A percentile compares a stretch with the other conserved stretches of the same genome.
phyloP scores from a whole-genome alignment of 176 grass and related monocot species.

The Oryza glumipatula region DNA sequence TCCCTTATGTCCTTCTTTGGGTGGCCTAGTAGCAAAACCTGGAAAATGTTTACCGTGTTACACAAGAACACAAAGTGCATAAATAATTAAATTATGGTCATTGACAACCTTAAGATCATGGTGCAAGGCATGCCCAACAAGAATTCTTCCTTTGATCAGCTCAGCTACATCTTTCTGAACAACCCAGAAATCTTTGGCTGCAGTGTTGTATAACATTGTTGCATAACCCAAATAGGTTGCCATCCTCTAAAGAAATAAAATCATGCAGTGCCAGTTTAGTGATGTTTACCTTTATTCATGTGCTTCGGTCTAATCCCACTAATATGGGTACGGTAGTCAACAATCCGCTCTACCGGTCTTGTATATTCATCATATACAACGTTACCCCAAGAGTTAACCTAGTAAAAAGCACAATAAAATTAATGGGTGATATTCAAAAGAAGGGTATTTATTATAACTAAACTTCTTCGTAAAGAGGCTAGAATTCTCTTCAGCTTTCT shows the following conservation, averaged over 20 bases:
- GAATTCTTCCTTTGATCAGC: constrained; percentile 80
- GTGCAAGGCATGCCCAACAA: constrained; percentile 95
- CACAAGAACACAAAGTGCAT: constrained; percentile 26
- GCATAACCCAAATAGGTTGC: constrained; percentile 25
- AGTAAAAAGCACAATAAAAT: constrained; percentile 33
- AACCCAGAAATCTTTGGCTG: constrained; percentile 79
- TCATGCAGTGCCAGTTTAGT: not conserved
- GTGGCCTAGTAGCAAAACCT: constrained; percentile 88
- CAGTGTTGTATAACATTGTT: constrained; percentile 40
- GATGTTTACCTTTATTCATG: constrained; percentile 80
- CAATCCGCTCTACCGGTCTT: constrained; percentile 68
- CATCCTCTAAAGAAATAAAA: constrained; percentile 11
- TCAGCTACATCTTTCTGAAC: constrained; percentile 80
- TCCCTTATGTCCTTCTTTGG: constrained; percentile 86
- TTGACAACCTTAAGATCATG: constrained; percentile 89
- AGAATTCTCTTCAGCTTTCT: not conserved
- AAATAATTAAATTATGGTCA: constrained; percentile 7
- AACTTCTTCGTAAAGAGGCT: constrained; percentile 27
- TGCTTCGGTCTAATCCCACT: constrained; percentile 93
- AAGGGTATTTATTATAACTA: not conserved
- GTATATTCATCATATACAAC: constrained; percentile 86
- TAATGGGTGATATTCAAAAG: constrained; percentile 23
- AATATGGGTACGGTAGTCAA: constrained; percentile 84
- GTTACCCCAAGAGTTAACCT: constrained; percentile 93
- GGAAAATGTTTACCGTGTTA: constrained; percentile 35